phyloP scores from a whole-genome alignment of 2,329 filamentous ascomycete species.

The Penicillium sp. region DNA sequence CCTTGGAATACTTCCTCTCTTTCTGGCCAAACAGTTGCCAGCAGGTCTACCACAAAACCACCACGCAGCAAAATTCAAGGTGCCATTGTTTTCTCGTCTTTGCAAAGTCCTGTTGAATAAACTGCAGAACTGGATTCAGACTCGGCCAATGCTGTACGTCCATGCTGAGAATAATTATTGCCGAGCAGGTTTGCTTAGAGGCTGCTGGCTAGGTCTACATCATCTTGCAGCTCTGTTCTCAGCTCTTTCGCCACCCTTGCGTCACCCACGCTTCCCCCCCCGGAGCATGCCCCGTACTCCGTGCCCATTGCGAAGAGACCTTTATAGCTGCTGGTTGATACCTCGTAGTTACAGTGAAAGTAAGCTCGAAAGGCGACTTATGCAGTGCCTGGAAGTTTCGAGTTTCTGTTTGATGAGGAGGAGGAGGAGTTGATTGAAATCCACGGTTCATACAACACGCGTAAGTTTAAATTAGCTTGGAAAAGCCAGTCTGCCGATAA shows the following conservation, averaged over 20 bases:
- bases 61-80: neutral
- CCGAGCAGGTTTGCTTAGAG: neutral
- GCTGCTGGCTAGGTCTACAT: neutral
- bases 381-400: neutral
- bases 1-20: neutral
- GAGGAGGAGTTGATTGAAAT: neutral
- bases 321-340: neutral
- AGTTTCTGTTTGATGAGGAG: too few species aligned
- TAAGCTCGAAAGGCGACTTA: neutral
- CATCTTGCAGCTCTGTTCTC: neutral
- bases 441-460: neutral
- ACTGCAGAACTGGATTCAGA: neutral
- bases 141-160: neutral
- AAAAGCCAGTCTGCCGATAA: neutral
- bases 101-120: neutral
- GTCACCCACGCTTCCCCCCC: neutral
- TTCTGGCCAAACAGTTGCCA: neutral
- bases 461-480: too few species aligned
- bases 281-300: neutral
- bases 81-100: too few species aligned
- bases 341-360: neutral
- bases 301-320: neutral
- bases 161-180: neutral
- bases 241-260: constrained; percentile 1
- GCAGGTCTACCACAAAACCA: neutral